Base-by-base conservation (phyloP, 228 moss, liverwort and hornwort genomes). In the Sphagnum magellanicum region DNA sequence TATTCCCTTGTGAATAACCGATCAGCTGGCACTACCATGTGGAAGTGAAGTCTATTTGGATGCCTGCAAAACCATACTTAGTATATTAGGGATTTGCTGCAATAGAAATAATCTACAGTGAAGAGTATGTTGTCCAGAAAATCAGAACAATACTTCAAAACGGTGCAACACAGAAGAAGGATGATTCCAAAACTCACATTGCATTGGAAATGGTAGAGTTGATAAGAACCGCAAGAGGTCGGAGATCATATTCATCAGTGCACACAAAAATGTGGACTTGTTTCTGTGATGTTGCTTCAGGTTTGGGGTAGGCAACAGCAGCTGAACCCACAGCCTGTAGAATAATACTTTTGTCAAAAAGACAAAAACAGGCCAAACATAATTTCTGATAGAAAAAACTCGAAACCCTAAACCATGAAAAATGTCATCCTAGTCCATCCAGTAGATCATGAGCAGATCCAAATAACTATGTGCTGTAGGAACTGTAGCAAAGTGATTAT, bases 191-290 rank as follows among this genome's bases (percentile, higher is more conserved):
- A 50, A 60, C 82, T 82, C 75, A 88, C 88, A 71, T 72, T 74
- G 81, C 79, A 68, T 82, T 84, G 51, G 74, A 72, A 77, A 84
- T 81, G 70, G 84, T 88, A 65, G 88, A 88, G 76, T 88, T 88
- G 57, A 88, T 82, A 64, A 88, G 53, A 71, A 88, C 88, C 58
- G 88, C 88, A 50, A 88, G 81, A 63, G 88, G 88, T 12, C 88
- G 84, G 15, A 84, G 88, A 71, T 88, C 88, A 17, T 84, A 67
- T 72, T 88, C 84, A 74, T 88, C 88, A 14, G 88, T 88, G 51
- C 88, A 84, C 50, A 88, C 66, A 72, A 88, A 88, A 74, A 88
- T 72, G 74, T 88, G 88, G 12, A 88, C 78, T 72, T 68, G 15
- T 8, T 66, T 51, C 17, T 61, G 11, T 16, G 49, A 8, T 51